Conservation (phyloP, 805 yeast species). For the Grigorovia humatica region DNA sequence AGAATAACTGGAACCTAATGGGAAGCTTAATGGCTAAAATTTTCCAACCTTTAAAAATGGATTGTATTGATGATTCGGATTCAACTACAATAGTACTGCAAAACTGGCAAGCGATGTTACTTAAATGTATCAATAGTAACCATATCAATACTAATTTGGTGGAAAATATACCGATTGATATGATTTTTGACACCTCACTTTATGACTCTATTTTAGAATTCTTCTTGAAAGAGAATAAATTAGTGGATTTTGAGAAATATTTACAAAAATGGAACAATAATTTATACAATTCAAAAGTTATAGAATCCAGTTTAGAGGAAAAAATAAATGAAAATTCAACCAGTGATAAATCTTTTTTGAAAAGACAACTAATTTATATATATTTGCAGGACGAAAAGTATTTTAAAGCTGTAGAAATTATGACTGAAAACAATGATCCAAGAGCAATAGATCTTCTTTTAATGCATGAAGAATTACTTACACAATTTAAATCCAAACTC, state of each 20-base stretch:
- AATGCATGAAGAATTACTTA: conserved; percentile 47
- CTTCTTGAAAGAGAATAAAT: conserved; percentile 32
- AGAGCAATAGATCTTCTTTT: conserved; percentile 48
- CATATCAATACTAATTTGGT: conserved; percentile 38
- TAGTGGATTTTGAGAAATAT: conserved; percentile 32
- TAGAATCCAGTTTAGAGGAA: conserved; percentile 41
- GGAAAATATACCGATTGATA: conserved; percentile 42
- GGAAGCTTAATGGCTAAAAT: conserved; percentile 29
- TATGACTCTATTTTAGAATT: conserved; percentile 41
- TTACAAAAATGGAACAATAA: conserved; percentile 48
- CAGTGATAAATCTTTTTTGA: conserved; percentile 20
- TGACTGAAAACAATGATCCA: conserved; percentile 46
- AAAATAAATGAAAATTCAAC: conserved; percentile 23
- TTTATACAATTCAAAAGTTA: conserved; percentile 37
- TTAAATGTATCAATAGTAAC: conserved; percentile 39
- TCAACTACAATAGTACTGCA: conserved; percentile 19
- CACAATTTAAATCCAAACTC: conserved; percentile 37
- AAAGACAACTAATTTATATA: conserved; percentile 40
- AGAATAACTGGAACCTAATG: conserved; percentile 47
- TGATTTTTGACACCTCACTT: conserved; percentile 28
- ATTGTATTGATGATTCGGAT: neutral
- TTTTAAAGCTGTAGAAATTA: conserved; percentile 51
- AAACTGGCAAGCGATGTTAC: conserved; percentile 61
- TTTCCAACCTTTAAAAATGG: conserved; percentile 32
- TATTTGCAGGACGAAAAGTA: conserved; percentile 52